phyloP scores from a whole-genome alignment of 768 basidiomycete genomes.

The Hemileccinum impolitum region DNA sequence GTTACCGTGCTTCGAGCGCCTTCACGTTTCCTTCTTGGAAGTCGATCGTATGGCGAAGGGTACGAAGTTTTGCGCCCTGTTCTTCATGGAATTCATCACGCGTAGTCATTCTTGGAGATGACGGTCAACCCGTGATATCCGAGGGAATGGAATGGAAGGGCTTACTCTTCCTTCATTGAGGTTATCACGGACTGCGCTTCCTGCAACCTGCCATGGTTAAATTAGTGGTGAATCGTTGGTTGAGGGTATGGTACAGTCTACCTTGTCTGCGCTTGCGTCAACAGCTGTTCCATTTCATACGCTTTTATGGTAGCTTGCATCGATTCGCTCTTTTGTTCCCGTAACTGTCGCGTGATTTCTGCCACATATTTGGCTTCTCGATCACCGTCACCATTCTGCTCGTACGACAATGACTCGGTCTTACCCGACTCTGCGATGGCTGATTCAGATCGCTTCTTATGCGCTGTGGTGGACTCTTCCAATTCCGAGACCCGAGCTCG shows the following conservation, averaged over 20 bases:
- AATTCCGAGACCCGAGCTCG: conserved; percentile 38
- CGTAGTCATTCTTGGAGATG: conserved; percentile 20
- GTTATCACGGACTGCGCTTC: conserved; percentile 24
- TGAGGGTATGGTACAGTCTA: conserved; percentile 3
- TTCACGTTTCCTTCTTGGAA: conserved; percentile 30
- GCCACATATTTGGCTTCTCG: conserved; percentile 19
- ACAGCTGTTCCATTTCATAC: conserved; percentile 28
- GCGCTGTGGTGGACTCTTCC: conserved; percentile 25
- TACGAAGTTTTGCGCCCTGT: conserved; percentile 23
- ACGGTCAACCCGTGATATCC: conserved; percentile 11
- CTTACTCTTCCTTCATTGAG: conserved; percentile 32
- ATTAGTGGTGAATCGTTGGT: conserved; percentile 2
- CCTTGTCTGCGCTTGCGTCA: conserved; percentile 21
- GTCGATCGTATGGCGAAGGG: conserved; percentile 29
- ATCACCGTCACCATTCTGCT: conserved; percentile 13
- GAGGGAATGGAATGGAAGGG: conserved; percentile 20
- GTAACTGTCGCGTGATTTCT: conserved; percentile 22
- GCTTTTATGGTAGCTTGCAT: conserved; percentile 18
- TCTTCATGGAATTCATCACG: conserved; percentile 24
- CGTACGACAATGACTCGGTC: neutral
- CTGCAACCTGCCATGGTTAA: conserved; percentile 19
- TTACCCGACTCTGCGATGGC: conserved; percentile 20
- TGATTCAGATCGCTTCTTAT: conserved; percentile 22
- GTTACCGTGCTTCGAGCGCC: conserved; percentile 26
- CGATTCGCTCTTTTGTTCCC: conserved; percentile 30